These are phyloP conservation scores for Verticillium tricorpus DNA, from an alignment of 2,329 filamentous ascomycete genomes.

Conservation along the genomic window DNA sequence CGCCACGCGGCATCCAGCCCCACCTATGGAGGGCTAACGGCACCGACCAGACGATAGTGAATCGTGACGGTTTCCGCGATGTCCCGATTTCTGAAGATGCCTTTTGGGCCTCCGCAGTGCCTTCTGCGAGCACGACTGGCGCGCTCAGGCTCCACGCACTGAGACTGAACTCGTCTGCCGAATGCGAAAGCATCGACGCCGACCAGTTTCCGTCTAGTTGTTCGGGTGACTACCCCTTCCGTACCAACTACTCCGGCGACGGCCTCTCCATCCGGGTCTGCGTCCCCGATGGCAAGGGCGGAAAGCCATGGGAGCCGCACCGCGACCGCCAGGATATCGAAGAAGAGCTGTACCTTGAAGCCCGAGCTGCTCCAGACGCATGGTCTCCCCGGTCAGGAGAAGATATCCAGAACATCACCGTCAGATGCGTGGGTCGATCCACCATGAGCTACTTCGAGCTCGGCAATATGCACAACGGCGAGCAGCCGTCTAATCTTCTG, in stretches of 20 bases:
- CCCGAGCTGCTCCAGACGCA: constrained; percentile 4
- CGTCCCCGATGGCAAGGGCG: constrained; percentile 2
- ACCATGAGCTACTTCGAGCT: constrained; percentile 11
- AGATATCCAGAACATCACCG: constrained; percentile 7
- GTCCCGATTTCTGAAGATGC: constrained; percentile 6
- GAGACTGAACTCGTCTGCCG: constrained; percentile 7
- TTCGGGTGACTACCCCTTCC: constrained; percentile 2
- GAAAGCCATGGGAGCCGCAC: neutral
- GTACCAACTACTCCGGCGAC: constrained; percentile 3
- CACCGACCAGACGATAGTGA: constrained; percentile 1
- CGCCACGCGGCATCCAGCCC: constrained; percentile 8
- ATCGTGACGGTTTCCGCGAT: neutral
- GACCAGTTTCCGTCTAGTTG: constrained; percentile 8
- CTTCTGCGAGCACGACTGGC: constrained; percentile 7
- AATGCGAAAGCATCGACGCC: constrained; percentile 1
- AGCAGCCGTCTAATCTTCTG: constrained; percentile 2
- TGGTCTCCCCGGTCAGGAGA: neutral
- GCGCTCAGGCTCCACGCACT: constrained; percentile 10
- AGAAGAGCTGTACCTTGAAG: constrained; percentile 8
- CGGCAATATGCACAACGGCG: constrained; percentile 5
- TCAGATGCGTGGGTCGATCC: constrained; percentile 6
- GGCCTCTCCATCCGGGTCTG: constrained; percentile 7
- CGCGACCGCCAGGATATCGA: constrained; percentile 6
- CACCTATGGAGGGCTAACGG: constrained; percentile 9
- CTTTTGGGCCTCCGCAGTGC: constrained; percentile 11